Evolutionary conservation across 2,329 filamentous ascomycete species (phyloP), one percentile per base, ranked within the genome.

Genomic region (Clarireedia monteithiana): DNA sequence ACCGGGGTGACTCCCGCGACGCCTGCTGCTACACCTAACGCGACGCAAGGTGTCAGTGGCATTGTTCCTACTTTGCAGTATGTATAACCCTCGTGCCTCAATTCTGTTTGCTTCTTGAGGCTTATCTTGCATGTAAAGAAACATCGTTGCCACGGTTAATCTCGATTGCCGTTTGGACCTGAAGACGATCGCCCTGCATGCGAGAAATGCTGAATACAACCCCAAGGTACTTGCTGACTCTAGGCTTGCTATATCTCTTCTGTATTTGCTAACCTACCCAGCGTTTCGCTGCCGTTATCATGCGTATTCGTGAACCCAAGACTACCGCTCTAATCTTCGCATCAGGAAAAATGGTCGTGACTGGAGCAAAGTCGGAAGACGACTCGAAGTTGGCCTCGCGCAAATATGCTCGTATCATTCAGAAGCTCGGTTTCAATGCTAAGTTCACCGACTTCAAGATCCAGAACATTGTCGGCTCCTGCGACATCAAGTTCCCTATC

Each of bases 381-480:
- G 94, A 97, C 71, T 95, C 90, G 59, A 96, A 96, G 77, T 85
- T 99, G 68, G 94, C 94, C 7, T 94, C 88, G 58, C 86, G 92
- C 75, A 99, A 99, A 76, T 97, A 97, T 71, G 94, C 94, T 53
- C 91, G 94, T 69, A 97, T 99, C 74, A 97, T 99, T 67, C 94
- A 99, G 81, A 99, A 99, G 79, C 89, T 99, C 59, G 94, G 94
- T 61, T 99, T 99, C 81, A 96, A 96, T 66, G 92, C 94, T 68
- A 96, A 96, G 83, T 97, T 99, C 75, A 96, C 91, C 64, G 94
- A 99, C 73, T 99, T 99, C 78, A 99, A 97, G 83, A 99, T 99
- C 69, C 91, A 96, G 79, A 99, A 99, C 75, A 97, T 99, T 63
- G 94, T 99, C 64, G 94, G 94, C 62, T 96, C 91, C 59, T 97